Percentiles rank a stretch among this genome's conserved stretches.
Conservation (phyloP, 2,329 filamentous ascomycete genomes). For the Acrocalymma vagum region DNA sequence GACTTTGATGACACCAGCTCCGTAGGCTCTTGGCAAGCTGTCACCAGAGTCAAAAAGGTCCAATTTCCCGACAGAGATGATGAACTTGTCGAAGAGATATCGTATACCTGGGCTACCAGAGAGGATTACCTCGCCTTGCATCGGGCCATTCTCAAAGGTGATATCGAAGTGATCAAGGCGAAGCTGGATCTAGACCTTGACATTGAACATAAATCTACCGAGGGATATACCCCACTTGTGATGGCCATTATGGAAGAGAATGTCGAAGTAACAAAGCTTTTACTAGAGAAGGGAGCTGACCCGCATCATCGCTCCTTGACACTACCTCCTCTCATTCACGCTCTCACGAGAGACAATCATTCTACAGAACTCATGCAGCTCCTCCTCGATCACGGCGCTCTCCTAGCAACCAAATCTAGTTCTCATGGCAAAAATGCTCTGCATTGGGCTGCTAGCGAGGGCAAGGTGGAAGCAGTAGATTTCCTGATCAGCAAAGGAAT, state of each 20-base stretch:
- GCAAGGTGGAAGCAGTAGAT: constrained; percentile 21
- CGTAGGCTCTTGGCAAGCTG: no score
- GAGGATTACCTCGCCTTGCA: no score
- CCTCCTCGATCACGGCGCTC: constrained; percentile 24
- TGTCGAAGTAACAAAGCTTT: constrained; percentile 14
- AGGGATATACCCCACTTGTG: constrained; percentile 19
- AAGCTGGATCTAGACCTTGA: constrained; percentile 16
- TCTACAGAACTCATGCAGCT: constrained; percentile 22
- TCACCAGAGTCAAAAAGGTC: no score
- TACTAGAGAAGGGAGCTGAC: constrained; percentile 23
- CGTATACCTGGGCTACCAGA: no score
- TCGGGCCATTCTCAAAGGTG: no score
- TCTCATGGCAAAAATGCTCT: constrained; percentile 20
- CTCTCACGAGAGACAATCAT: constrained; percentile 8
- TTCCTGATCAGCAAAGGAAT: constrained; percentile 23
- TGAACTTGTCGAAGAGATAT: no score
- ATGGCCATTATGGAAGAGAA: constrained; percentile 20
- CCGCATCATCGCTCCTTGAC: constrained; percentile 10
- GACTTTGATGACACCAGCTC: no score
- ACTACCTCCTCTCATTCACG: constrained; percentile 20
- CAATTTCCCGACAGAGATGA: no score
- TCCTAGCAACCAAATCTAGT: constrained; percentile 14
- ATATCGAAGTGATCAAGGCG: constrained; percentile 11
- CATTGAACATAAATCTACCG: constrained; percentile 11
- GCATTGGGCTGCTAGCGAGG: constrained; percentile 26